Evolutionary conservation across 305 asterid species (phyloP).

Genomic region (Fraxinus nigra): DNA sequence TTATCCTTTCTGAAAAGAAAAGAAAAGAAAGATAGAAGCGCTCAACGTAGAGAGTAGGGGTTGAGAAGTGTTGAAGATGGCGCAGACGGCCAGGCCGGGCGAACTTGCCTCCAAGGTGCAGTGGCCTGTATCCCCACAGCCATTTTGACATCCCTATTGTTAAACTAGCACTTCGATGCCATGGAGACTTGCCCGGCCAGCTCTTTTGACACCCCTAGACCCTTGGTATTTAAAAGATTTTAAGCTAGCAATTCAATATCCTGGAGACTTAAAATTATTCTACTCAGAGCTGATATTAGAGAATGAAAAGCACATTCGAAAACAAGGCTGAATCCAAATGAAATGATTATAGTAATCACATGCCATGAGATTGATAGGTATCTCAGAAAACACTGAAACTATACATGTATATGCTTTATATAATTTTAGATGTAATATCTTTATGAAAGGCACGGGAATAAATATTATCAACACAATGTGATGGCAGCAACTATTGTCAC

Average conservation of each 20-base stretch:
- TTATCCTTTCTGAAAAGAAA: too few relatives aligned
- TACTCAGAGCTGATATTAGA: neutral
- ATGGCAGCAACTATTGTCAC: neutral
- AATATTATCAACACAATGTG: neutral
- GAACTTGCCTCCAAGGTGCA: neutral
- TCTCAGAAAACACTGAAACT: neutral
- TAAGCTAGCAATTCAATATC: neutral
- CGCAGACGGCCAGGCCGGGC: neutral
- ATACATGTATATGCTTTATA: constrained; percentile 8
- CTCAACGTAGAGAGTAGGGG: too few relatives aligned
- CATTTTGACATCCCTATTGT: neutral
- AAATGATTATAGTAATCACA: neutral
- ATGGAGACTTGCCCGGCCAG: neutral
- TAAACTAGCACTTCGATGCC: neutral
- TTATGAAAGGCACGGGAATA: neutral
- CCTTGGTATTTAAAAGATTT: neutral
- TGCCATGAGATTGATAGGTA: neutral
- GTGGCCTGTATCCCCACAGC: neutral
- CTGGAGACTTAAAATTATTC: neutral
- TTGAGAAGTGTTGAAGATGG: too few relatives aligned
- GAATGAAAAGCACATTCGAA: neutral
- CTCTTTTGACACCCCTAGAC: neutral
- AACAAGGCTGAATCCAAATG: neutral
- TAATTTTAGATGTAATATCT: constrained; percentile 2
- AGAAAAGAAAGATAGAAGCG: too few relatives aligned